Evolutionary conservation across 306 rosid genomes (phyloP), one percentile per base, ranked within the genome.

Genomic region (Luffa aegyptiaca): DNA sequence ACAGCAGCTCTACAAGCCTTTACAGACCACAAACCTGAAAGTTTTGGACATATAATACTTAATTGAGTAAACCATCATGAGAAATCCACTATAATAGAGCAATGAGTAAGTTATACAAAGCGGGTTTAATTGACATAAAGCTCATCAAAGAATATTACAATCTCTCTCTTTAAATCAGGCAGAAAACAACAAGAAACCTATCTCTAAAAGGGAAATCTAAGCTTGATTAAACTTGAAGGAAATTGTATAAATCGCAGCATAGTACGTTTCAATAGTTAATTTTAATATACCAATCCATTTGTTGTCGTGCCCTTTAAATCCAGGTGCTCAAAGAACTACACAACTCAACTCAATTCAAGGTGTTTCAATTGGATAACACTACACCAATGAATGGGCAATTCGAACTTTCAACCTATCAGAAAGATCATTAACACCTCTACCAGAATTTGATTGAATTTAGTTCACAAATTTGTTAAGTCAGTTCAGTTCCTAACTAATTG

Each of bases 1-100:
- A 74, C 78, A 49, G 78, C 8, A 52, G 62, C 21, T 74, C 62
- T 51, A 49, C 8, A 16, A 48, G 44, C 10, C 44, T 49, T 31
- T 12, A 48, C 61, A 73, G 61, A 49, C 44, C 44, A 74, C 31
- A 74, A 52, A 75, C 78, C 80, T 79, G 78, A 9, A 21, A 49
- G 8, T 36, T 73, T 48, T 49, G n/a, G 61, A 48, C 13, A 49
- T 31, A 4, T 16, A 49, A 74, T 35, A 51, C 77, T 48, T 31
- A 20, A 72, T 42, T 26, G 56, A 73, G 45, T 48, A 13, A 48
- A 73, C 26, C 45, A 35, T 48, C 37, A 46, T 26, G 59, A 71
- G 57, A 31, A 48, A 16, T 13, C 44, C 42, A 31, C 41, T 12
- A 20, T 20, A 71, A 1, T 71, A 21, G 76, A 71, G 39, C 5